Percentiles rank a stretch among this genome's conserved stretches.
Evolutionary conservation across 2,329 filamentous ascomycete genomes (phyloP).

Genomic region (Beauveria sp.): DNA sequence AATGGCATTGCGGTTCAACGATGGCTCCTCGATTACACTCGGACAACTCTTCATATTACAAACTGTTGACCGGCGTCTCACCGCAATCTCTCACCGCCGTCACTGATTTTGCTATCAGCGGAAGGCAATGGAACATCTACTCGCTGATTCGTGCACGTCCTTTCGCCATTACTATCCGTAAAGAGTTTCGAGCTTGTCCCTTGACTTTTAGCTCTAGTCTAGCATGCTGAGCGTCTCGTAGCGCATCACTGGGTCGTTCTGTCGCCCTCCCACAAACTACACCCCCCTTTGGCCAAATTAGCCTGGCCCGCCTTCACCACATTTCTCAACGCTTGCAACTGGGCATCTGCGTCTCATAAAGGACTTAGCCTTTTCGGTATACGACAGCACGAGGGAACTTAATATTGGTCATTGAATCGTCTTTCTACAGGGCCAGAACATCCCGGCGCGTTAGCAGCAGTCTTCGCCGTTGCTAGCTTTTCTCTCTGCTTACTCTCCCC

Average conservation of each 20-base stretch:
- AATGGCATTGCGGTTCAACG: not conserved
- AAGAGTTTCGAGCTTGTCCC: not conserved
- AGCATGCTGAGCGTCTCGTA: not conserved
- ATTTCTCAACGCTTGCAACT: not conserved
- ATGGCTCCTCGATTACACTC: not conserved
- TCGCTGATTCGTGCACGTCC: not conserved
- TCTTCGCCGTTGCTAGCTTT: constrained; percentile 4
- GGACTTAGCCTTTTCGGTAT: not conserved
- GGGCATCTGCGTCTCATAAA: not conserved
- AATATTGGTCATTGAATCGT: not conserved
- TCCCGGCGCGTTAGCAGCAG: not conserved
- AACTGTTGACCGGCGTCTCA: not conserved
- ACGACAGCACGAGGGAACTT: not conserved
- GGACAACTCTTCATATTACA: not conserved
- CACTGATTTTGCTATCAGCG: not conserved
- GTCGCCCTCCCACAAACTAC: not conserved
- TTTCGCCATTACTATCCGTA: not conserved
- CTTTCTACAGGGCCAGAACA: not conserved
- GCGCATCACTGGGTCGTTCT: not conserved
- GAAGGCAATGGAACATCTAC: not conserved
- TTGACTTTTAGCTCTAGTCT: not conserved
- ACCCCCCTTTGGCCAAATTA: not conserved
- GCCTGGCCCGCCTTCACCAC: not conserved
- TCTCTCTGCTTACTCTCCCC: constrained; percentile 5
- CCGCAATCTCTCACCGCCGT: not conserved